Evolutionary conservation across 2,329 filamentous ascomycete species (phyloP), one percentile per base, ranked within the genome.

Genomic region (Fonsecaea monophora): DNA sequence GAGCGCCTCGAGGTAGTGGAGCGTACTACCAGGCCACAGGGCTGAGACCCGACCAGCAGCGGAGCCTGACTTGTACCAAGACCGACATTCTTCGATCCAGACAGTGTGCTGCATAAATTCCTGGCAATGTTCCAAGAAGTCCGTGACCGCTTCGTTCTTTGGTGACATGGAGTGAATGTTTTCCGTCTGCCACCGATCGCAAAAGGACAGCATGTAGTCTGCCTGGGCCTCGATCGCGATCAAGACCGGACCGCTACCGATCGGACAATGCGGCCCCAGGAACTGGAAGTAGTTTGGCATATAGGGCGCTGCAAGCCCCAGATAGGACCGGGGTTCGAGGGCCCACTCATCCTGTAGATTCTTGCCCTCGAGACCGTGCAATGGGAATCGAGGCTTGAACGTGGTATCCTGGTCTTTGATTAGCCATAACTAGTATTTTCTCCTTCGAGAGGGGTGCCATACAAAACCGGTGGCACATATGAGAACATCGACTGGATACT

Each of bases 121-220:
- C 70, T 79, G 76, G 0, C 77, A 75, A 68, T 81, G 79, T 57
- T 77, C 75, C 4, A 73, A 72, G 69, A 80, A 80, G 42, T 76
- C 71, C 12, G 66, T 48, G 1, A 70, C 66, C 13, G 74, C 72
- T 38, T 70, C 66, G 64, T 79, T 9, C 21, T 45, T 38, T 4
- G 60, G 60, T 9, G 15, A 32, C 15, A 62, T 13, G 15, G 10
- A 18, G 9, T 37, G 30, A 37, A 62, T 56, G 21, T 55, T 77
- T 65, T 82, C 79, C 21, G 74, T 65, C 68, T 80, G 78, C 30
- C 71, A 69, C 71, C 80, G 80, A 35, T 62, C 66, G 40, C 81
- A 77, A 3, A 77, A 71, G n/a, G 30, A 21, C 25, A 81, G 74
- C 55, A 84, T 78, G 69, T 83, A 83, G 67, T 85, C 83, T 57